These are phyloP conservation scores for Aspergillus costaricaensis DNA, from an alignment of 2,329 filamentous ascomycete species.

Conservation along the genomic window DNA sequence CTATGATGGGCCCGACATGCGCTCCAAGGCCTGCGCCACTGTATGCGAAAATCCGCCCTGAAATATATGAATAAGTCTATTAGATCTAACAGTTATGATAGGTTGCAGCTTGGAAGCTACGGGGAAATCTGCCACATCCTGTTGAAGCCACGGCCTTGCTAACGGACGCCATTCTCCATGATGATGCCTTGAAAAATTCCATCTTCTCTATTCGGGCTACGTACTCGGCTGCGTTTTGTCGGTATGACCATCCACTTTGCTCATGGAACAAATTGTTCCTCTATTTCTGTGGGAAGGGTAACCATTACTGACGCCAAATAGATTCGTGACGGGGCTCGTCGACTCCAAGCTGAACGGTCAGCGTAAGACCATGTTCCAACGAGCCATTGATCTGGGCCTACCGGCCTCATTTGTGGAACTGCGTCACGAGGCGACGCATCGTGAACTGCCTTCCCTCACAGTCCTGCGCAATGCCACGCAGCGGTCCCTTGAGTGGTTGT, in stretches of 20 bases:
- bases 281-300: background rate
- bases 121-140: constrained; percentile 47
- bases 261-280: background rate
- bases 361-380: constrained; percentile 49
- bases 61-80: background rate
- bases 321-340: constrained; percentile 49
- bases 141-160: constrained; percentile 50
- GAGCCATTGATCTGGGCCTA: constrained; percentile 43
- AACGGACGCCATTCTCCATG: constrained; percentile 49
- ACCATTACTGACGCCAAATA: constrained; percentile 13
- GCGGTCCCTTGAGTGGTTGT: constrained; percentile 80
- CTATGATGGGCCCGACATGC: constrained; percentile 40
- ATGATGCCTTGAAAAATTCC: constrained; percentile 44
- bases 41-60: constrained; percentile 30
- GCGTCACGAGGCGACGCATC: constrained; percentile 86
- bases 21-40: constrained; percentile 41
- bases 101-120: constrained; percentile 49
- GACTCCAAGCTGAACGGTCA: constrained; percentile 46
- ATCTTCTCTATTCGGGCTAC: constrained; percentile 48
- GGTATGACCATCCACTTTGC: constrained; percentile 31
- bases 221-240: constrained; percentile 49
- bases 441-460: constrained; percentile 75
- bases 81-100: constrained; percentile 15
- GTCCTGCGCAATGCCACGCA: constrained; percentile 70
- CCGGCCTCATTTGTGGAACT: constrained; percentile 80